Evolutionary conservation across 805 yeast species (phyloP).

Genomic region (Candida nanaspora): DNA sequence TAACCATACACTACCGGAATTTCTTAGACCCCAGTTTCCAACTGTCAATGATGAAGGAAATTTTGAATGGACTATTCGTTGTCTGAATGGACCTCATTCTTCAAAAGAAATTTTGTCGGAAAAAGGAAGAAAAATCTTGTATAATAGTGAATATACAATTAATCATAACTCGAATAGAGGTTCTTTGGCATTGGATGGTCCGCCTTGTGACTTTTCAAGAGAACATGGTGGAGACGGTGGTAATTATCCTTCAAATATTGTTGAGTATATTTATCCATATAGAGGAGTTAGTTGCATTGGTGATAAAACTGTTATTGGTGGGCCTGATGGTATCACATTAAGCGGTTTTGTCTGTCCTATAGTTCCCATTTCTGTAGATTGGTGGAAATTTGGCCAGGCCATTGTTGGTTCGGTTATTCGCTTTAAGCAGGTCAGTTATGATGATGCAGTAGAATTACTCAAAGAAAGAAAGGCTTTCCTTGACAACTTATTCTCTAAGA

Average conservation of each 20-base stretch:
- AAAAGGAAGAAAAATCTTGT: conserved; percentile 17
- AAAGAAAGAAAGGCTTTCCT: conserved; percentile 13
- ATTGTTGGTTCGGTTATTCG: conserved; percentile 18
- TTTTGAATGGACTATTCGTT: conserved; percentile 13
- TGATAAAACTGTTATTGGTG: conserved; percentile 17
- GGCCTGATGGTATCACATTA: conserved; percentile 24
- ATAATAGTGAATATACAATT: conserved; percentile 13
- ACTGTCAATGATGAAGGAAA: conserved; percentile 4
- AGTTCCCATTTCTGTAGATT: conserved; percentile 20
- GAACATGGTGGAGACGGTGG: conserved; percentile 24
- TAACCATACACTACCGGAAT: conserved; percentile 12
- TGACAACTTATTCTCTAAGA: no score
- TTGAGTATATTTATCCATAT: conserved; percentile 23
- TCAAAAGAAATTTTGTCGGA: conserved; percentile 20
- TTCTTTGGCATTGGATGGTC: conserved; percentile 24
- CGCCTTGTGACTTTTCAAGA: conserved; percentile 16
- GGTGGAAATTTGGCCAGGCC: conserved; percentile 28
- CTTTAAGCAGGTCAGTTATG: conserved; percentile 14
- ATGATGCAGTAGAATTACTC: conserved; percentile 16
- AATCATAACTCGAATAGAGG: conserved; percentile 25
- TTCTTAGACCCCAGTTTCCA: conserved; percentile 10
- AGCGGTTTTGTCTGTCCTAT: conserved; percentile 22
- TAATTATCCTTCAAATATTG: conserved; percentile 22
- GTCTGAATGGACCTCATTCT: conserved; percentile 24
- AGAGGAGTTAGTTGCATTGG: conserved; percentile 24